These are phyloP conservation scores for Diaporthe sp. DNA, from an alignment of 2,329 filamentous ascomycete genomes.

Conservation along the genomic window DNA sequence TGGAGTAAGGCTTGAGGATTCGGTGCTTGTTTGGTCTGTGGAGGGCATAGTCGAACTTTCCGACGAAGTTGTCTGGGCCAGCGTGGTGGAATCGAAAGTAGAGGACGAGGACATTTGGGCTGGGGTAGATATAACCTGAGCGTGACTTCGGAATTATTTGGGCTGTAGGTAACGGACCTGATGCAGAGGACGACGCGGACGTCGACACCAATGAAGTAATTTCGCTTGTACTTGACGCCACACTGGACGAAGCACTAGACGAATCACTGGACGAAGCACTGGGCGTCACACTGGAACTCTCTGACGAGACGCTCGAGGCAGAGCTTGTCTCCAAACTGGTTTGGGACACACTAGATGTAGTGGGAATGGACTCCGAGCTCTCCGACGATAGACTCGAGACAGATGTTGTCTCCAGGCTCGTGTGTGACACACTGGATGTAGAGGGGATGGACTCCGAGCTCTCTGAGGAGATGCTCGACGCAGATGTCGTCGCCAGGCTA, in stretches of 20 bases:
- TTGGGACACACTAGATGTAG: neutral
- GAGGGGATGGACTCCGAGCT: too few species aligned
- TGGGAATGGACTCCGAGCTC: too few species aligned
- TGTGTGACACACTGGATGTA: too few species aligned
- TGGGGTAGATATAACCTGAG: slow-evolving; percentile 1
- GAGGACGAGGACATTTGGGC: neutral
- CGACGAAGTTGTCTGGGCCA: neutral
- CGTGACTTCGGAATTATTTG: neutral
- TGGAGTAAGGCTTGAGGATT: neutral
- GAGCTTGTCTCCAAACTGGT: neutral
- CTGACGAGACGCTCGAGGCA: neutral
- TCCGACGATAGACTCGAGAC: too few species aligned
- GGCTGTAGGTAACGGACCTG: neutral
- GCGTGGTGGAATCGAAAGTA: neutral
- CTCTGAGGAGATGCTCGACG: too few species aligned
- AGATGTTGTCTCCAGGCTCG: too few species aligned
- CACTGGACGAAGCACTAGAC: too few species aligned
- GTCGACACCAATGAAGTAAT: neutral
- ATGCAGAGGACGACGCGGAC: neutral
- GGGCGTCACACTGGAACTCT: neutral
- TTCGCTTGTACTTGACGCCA: too few species aligned
- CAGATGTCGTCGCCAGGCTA: too few species aligned
- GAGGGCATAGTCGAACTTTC: neutral
- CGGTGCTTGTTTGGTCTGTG: neutral
- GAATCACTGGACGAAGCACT: neutral